phyloP scores from a whole-genome alignment of 129 eudicot genomes.

The Pulicaria dysenterica region DNA sequence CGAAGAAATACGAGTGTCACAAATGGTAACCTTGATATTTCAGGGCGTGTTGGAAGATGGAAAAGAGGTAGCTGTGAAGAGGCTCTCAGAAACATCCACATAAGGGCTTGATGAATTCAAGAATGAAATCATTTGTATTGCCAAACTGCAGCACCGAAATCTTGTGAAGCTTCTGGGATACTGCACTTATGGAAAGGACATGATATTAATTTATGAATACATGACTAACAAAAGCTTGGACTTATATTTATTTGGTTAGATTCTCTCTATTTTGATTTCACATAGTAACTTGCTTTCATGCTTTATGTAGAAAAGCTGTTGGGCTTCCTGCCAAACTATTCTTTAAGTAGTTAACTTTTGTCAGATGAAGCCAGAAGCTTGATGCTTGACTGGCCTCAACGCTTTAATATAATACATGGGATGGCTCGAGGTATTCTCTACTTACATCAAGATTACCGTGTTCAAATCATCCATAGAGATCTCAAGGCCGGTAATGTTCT shows the following conservation, averaged over 20 bases:
- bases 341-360: neutral
- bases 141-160: constrained; percentile 30
- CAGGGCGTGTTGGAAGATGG: constrained; percentile 33
- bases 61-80: constrained; percentile 18
- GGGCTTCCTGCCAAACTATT: neutral
- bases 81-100: constrained; percentile 11
- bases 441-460: constrained; percentile 22
- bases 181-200: constrained; percentile 26
- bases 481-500: neutral
- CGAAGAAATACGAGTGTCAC: too few relatives aligned
- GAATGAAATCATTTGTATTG: constrained; percentile 27
- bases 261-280: neutral
- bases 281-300: neutral
- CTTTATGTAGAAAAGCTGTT: neutral
- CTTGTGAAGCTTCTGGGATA: constrained; percentile 36
- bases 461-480: constrained; percentile 8
- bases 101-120: constrained; percentile 25
- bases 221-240: constrained; percentile 29
- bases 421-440: neutral
- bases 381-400: too few relatives aligned
- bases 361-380: neutral
- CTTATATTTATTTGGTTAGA: constrained; percentile 28
- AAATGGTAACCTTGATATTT: neutral
- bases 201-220: neutral
- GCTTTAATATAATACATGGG: too few relatives aligned